Evolutionary conservation across 495 filamentous ascomycete species (phyloP).

Genomic region (Hamigera avellanea): DNA sequence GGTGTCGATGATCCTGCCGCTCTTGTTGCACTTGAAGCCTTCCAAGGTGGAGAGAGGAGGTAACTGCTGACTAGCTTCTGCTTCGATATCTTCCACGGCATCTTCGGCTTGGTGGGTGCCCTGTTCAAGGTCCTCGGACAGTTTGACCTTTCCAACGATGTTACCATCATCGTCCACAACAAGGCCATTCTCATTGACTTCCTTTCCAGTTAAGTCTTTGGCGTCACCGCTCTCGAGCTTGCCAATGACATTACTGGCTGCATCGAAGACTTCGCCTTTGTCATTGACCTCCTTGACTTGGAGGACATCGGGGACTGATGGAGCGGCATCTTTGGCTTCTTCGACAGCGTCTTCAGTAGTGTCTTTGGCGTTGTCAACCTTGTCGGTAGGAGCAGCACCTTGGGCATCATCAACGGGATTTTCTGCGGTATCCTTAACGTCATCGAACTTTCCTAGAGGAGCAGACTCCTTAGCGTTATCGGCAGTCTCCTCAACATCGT

Average conservation of each 20-base stretch:
- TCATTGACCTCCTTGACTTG: slow-evolving; percentile 51
- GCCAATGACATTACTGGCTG: slow-evolving; percentile 39
- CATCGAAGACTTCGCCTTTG: slow-evolving; percentile 50
- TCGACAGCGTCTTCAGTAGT: slow-evolving; percentile 6
- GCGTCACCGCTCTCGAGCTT: slow-evolving; percentile 36
- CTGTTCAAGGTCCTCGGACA: slow-evolving; percentile 4
- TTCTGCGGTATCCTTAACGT: slow-evolving; percentile 1
- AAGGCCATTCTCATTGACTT: slow-evolving; percentile 40
- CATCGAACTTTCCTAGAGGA: slow-evolving; percentile 7
- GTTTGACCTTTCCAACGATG: slow-evolving; percentile 22
- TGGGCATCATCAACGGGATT: slow-evolving; percentile 12
- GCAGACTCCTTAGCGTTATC: slow-evolving; percentile 4
- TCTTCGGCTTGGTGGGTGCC: slow-evolving; percentile 15
- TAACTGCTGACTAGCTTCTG: slow-evolving; percentile 25
- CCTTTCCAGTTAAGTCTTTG: slow-evolving; percentile 37
- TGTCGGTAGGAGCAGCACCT: not conserved
- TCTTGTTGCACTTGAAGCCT: slow-evolving; percentile 50
- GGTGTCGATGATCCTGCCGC: slow-evolving; percentile 43
- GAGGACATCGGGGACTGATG: slow-evolving; percentile 50
- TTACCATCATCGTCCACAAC: slow-evolving; percentile 28
- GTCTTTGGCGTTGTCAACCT: not conserved
- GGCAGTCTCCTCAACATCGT: slow-evolving; percentile 20
- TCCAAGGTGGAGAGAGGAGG: slow-evolving; percentile 50
- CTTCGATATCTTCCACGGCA: slow-evolving; percentile 18
- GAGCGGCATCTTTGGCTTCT: slow-evolving; percentile 32